These are phyloP conservation scores for Spizellomyces sp. DNA, from an alignment of 192 early-diverging fungal genomes.

Conservation along the genomic window DNA sequence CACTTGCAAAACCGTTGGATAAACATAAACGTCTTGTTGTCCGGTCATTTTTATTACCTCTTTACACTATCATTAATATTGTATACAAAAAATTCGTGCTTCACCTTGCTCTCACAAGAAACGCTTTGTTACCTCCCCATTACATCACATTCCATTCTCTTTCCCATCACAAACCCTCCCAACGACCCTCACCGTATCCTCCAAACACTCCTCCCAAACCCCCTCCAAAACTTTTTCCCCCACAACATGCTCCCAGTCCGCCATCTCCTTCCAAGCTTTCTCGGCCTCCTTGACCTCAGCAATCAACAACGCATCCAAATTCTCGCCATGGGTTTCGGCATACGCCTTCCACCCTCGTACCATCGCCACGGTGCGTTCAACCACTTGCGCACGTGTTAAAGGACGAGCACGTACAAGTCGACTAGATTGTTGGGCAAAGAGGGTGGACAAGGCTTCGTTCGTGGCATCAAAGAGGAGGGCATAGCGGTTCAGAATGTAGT, in stretches of 20 bases:
- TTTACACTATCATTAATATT: no score
- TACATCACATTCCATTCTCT: no score
- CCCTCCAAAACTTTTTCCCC: conserved; percentile 12
- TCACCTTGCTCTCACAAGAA: no score
- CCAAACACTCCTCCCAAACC: conserved; percentile 19
- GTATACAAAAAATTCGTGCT: no score
- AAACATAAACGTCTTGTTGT: no score
- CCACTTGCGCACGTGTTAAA: background rate
- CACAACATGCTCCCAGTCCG: conserved; percentile 3
- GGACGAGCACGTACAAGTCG: background rate
- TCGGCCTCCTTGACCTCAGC: conserved; percentile 35
- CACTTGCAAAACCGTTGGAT: no score
- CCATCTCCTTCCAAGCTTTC: conserved; percentile 23
- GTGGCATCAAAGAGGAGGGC: conserved; percentile 8
- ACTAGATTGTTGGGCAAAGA: background rate
- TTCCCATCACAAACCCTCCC: background rate
- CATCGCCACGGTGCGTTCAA: background rate
- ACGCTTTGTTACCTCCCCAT: no score
- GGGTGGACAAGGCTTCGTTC: conserved; percentile 12
- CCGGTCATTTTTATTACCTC: no score
- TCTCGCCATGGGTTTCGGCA: conserved; percentile 38
- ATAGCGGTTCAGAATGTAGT: conserved; percentile 11
- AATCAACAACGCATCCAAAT: conserved; percentile 44
- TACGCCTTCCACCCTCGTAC: conserved; percentile 31
- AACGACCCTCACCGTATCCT: background rate